phyloP scores from a whole-genome alignment of 352 stramenopile genomes.

The Pythium dissimile region DNA sequence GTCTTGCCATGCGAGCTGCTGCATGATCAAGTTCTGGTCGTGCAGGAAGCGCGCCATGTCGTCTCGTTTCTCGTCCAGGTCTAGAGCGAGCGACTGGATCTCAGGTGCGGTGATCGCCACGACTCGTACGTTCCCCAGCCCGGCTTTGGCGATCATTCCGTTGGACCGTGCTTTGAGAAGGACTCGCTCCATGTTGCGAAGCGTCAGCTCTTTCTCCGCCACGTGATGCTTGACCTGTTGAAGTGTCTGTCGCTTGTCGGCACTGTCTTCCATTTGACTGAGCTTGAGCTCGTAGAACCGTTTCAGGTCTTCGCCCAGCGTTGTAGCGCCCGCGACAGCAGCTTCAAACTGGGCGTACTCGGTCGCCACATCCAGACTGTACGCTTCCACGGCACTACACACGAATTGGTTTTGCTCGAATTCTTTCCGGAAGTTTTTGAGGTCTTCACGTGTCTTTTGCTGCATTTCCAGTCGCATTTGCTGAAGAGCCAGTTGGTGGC shows the following conservation, averaged over 20 bases:
- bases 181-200: conserved; percentile 63
- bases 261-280: conserved; percentile 43
- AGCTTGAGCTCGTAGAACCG: conserved; percentile 62
- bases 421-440: conserved; percentile 54
- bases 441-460: conserved; percentile 43
- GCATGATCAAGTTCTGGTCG: conserved; percentile 29
- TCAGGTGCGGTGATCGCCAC: conserved; percentile 48
- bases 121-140: conserved; percentile 63
- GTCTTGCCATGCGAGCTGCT: conserved; percentile 61
- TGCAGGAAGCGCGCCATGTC: conserved; percentile 38
- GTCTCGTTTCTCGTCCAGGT: conserved; percentile 47
- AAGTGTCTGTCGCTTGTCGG: conserved; percentile 31
- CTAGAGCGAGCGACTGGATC: conserved; percentile 32
- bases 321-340: conserved; percentile 28
- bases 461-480: conserved; percentile 41
- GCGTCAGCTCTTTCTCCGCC: conserved; percentile 33
- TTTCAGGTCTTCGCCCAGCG: conserved; percentile 43
- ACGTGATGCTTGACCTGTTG: conserved; percentile 24
- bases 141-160: conserved; percentile 69
- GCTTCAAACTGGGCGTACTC: conserved; percentile 37
- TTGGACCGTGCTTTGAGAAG: conserved; percentile 55
- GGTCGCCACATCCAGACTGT: conserved; percentile 40
- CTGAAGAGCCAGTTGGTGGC: conserved; percentile 44
- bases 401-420: conserved; percentile 67
- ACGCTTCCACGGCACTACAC: conserved; percentile 55